Base-by-base conservation (phyloP, 2,329 filamentous ascomycete species). In the Aspergillus japonicus region DNA sequence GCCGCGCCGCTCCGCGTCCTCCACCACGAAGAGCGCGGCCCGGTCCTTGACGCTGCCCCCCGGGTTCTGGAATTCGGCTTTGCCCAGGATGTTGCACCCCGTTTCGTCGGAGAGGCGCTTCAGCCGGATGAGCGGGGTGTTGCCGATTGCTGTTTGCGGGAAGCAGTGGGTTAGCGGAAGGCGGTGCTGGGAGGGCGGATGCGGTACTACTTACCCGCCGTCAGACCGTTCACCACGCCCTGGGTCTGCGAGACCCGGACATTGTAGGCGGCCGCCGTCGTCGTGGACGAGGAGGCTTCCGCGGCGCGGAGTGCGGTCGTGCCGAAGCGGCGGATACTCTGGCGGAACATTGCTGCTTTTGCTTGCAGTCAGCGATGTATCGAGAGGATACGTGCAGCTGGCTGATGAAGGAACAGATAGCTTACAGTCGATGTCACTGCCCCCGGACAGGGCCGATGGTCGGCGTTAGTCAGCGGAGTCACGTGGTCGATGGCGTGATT, bases 1-100 rank as follows among this genome's bases (percentile, higher is more conserved):
- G 0, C 94, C 94, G 59, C 85, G 87, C 78, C 95, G 90, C 78
- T 99, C 95, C 62, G 95, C 95, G 80, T 97, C 90, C 72, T 91
- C 88, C 68, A 99, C 91, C 5, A 98, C 91, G 80, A 91, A 99
- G 52, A 97, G 86, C 4, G 95, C 95, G 2, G 95, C 95, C 64
- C 95, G 90, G 80, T 99, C 95, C 81, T 99, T 99, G 75, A 99
- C 89, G 57, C 89, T 93, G 61, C 95, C 95, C 67, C 95, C 95
- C 1, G 95, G 95, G 82, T 99, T 99, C 83, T 96, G 95, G 81
- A 99, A 99, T 77, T 99, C 95, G 69, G 95, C 93, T 78, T 99
- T 99, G 71, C 94, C 95, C 47, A 98, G 87, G 60, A 99, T 83
- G 69, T 96, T 90, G 83, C 95, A 98, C 66, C 93, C 92, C 0